Evolutionary conservation across 73 alveolate genomes (phyloP), one percentile per base, ranked within the genome.

Genomic region (Paramecium primaurelia): DNA sequence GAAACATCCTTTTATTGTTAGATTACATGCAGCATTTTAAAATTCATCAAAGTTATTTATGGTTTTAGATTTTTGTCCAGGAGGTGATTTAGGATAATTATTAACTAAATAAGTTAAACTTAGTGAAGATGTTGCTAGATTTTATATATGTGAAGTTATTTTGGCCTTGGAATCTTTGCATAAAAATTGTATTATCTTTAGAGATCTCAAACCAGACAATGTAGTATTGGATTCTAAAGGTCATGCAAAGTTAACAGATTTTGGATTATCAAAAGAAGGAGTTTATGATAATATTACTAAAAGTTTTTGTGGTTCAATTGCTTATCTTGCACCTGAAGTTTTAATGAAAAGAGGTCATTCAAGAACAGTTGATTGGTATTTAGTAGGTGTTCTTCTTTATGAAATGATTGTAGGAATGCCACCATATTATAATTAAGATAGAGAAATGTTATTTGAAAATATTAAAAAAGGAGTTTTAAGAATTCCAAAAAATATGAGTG

Each of bases 201-300:
- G 99, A 93, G 99, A 98, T 93, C 94, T 98, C 45, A 98, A 98
- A 77, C 99, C 99, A 4, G 99, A 98, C 88, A 98, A 98, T 92
- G 98, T 98, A 1, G 99, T 98, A 7, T 92, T 98, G 34, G 99
- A 97, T 95, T 83, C 86, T 49, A 98, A 96, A 75, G 99, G 99
- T 1, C 99, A 98, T 93, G 99, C 98, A 18, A 93, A 86, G 94
- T 93, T 98, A 60, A 97, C 99, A 4, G 99, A 98, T 95, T 98
- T 98, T 94, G 99, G 99, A 6, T 97, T 98, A 42, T 96, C 99
- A 3, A 93, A 98, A 64, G 99, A 98, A 95, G 99, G 99, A 18
- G 97, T 98, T n/a, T 95, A 92, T 86, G 98, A 97, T 36, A 92
- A 75, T 22, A 93, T 95, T 86, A 94, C 99, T 26, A 93, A 84